Conservation (phyloP, 441 rosid species). For the Pelargonium australe region DNA sequence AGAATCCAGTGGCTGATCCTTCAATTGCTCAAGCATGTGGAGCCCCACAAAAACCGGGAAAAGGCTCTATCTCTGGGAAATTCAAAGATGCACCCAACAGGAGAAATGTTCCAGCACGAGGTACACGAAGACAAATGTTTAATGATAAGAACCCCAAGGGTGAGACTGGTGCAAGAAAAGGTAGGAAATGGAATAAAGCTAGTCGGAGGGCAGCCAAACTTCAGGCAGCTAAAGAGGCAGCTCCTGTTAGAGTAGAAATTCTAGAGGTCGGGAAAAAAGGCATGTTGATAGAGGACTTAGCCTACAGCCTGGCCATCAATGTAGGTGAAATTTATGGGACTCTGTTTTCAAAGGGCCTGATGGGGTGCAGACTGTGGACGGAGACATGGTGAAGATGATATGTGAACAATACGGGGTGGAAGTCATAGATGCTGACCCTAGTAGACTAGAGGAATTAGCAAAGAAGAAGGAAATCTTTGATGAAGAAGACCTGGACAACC, state of each 20-base stretch:
- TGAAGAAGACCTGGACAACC: constrained; percentile 83
- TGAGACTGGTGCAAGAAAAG: constrained; percentile 70
- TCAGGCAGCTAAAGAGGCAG: constrained; percentile 88
- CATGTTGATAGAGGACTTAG: constrained; percentile 83
- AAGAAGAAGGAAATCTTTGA: constrained; percentile 72
- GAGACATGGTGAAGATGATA: constrained; percentile 91
- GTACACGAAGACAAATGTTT: constrained; percentile 52
- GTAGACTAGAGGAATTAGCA: constrained; percentile 83
- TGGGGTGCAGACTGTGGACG: constrained; percentile 88
- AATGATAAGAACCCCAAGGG: constrained; percentile 42
- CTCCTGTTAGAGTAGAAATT: constrained; percentile 92
- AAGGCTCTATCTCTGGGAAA: constrained; percentile 32
- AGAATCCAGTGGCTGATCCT: constrained; percentile 66
- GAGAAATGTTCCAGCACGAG: constrained; percentile 54
- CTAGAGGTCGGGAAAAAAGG: constrained; percentile 86
- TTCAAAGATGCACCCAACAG: constrained; percentile 62
- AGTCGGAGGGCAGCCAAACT: constrained; percentile 87
- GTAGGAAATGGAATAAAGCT: constrained; percentile 98
- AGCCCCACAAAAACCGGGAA: constrained; percentile 64
- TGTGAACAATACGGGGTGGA: constrained; percentile 82
- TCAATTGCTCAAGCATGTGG: constrained; percentile 54
- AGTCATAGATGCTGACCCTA: constrained; percentile 68
- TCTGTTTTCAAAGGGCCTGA: constrained; percentile 81
- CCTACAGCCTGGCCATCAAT: constrained; percentile 61
- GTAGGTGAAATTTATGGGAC: constrained; percentile 93